Conservation (phyloP, 2,329 filamentous ascomycete species). For the Fusarium guadeloupense region DNA sequence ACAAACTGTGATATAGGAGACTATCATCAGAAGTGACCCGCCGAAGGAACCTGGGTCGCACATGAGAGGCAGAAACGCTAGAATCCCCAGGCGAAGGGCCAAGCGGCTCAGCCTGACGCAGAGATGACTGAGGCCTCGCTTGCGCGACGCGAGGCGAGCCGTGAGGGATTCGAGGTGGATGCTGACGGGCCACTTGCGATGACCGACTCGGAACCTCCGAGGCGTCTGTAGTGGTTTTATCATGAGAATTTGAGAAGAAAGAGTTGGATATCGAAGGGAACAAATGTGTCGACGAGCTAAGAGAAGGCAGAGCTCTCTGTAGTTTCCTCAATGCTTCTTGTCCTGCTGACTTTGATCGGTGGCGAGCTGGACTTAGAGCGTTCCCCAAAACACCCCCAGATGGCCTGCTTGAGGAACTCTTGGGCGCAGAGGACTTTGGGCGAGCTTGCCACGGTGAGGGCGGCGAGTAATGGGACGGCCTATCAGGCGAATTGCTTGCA, state of each 20-base stretch:
- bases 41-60: constrained; percentile 43
- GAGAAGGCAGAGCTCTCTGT: constrained; percentile 65
- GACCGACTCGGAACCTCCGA: constrained; percentile 6
- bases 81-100: constrained; percentile 2
- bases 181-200: constrained; percentile 6
- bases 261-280: constrained; percentile 56
- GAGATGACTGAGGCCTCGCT: constrained; percentile 22
- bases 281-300: constrained; percentile 48
- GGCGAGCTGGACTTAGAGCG: constrained; percentile 58
- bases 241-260: constrained; percentile 51
- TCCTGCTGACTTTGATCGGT: constrained; percentile 64
- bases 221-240: constrained; percentile 32
- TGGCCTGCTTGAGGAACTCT: constrained; percentile 35
- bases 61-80: constrained; percentile 9
- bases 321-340: constrained; percentile 66
- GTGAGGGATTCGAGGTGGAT: constrained; percentile 5
- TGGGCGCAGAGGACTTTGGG: constrained; percentile 29
- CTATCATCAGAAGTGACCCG: constrained; percentile 71
- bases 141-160: constrained; percentile 8
- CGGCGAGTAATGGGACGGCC: constrained; percentile 15
- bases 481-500: constrained; percentile 3
- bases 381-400: constrained; percentile 51
- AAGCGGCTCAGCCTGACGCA: constrained; percentile 11
- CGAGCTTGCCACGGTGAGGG: constrained; percentile 47
- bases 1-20: constrained; percentile 77